phyloP scores from a whole-genome alignment of 208 protist genomes.

The Wallacemonas rigidus region DNA sequence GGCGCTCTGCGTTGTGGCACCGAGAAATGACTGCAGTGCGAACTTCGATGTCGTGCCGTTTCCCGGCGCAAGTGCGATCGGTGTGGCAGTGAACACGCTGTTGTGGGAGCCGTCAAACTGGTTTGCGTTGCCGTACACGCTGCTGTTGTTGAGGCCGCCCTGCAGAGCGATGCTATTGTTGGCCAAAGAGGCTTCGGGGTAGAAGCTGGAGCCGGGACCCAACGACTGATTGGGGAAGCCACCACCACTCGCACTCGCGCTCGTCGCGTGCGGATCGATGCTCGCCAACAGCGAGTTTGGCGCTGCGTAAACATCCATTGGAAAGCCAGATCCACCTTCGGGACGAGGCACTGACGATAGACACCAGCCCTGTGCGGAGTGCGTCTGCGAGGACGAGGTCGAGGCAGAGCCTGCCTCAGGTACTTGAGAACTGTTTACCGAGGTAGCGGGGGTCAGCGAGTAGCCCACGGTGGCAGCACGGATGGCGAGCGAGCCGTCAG shows the following conservation, averaged over 20 bases:
- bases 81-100: neutral
- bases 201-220: slow-evolving; percentile 1
- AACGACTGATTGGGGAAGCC: neutral
- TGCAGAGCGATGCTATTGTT: slow-evolving; percentile 19
- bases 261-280: slow-evolving; percentile 1
- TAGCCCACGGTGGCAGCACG: neutral
- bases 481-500: neutral
- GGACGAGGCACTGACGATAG: neutral
- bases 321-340: neutral
- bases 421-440: neutral
- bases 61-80: neutral
- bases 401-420: neutral
- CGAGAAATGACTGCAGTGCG: neutral
- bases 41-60: neutral
- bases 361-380: neutral
- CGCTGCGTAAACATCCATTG: neutral
- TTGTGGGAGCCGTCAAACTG: slow-evolving; percentile 16
- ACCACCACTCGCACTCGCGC: neutral
- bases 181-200: slow-evolving; percentile 18
- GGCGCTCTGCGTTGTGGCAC: neutral
- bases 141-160: slow-evolving; percentile 16
- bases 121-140: slow-evolving; percentile 12
- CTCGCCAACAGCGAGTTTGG: slow-evolving; percentile 7
- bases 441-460: neutral
- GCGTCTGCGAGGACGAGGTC: slow-evolving; percentile 10